These are phyloP conservation scores for Globisporangium cystogenes DNA, from an alignment of 352 stramenopile genomes.

Conservation along the genomic window DNA sequence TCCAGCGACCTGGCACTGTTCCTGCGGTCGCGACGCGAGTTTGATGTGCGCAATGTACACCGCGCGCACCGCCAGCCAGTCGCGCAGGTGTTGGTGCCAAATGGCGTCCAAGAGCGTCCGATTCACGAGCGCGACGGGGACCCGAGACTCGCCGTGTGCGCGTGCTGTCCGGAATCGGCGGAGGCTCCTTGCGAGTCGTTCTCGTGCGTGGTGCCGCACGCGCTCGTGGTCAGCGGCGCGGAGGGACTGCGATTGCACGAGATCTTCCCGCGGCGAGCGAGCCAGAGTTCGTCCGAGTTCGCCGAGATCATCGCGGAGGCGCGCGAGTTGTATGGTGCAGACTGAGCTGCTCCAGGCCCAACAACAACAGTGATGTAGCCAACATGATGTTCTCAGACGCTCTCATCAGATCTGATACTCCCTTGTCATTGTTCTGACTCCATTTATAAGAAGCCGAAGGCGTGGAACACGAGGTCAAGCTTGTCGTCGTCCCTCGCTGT, in stretches of 20 bases:
- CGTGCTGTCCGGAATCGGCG: slow-evolving; percentile 24
- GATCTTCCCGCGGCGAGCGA: slow-evolving; percentile 3
- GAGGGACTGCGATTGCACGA: slow-evolving; percentile 9
- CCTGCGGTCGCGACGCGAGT: slow-evolving; percentile 29
- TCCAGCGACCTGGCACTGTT: slow-evolving; percentile 36
- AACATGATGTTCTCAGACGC: neutral
- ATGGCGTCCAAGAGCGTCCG: neutral
- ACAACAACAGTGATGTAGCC: no score
- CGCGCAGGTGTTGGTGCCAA: slow-evolving; percentile 18
- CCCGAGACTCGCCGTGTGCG: slow-evolving; percentile 31
- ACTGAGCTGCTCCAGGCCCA: neutral
- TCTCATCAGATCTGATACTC: neutral
- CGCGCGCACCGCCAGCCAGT: slow-evolving; percentile 16
- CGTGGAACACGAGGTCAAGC: neutral
- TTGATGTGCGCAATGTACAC: slow-evolving; percentile 33
- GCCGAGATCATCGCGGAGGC: slow-evolving; percentile 10
- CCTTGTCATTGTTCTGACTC: neutral
- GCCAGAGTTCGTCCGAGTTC: slow-evolving; percentile 2
- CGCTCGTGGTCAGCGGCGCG: slow-evolving; percentile 33
- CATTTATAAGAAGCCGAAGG: neutral
- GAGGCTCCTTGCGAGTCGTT: slow-evolving; percentile 42
- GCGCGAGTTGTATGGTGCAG: slow-evolving; percentile 6
- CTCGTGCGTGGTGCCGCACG: slow-evolving; percentile 50
- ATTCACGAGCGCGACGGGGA: slow-evolving; percentile 20
- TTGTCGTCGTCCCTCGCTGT: no score